phyloP scores from a whole-genome alignment of 2,329 filamentous ascomycete species.

The Orbilia javanica region DNA sequence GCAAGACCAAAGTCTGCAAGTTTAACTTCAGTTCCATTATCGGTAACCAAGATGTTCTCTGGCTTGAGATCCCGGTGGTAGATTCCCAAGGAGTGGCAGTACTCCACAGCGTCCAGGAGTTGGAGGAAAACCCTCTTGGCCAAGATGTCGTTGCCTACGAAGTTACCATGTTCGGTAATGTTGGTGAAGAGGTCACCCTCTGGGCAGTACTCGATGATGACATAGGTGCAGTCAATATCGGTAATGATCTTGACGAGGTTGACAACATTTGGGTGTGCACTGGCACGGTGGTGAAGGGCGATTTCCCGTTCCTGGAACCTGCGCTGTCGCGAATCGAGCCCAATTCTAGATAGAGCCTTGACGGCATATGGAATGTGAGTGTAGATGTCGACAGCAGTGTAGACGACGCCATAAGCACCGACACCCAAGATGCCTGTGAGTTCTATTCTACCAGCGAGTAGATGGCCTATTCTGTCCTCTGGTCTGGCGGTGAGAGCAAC shows the following conservation, averaged over 20 bases:
- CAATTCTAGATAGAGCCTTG: constrained; percentile 95
- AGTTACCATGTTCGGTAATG: constrained; percentile 94
- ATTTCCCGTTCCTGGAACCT: constrained; percentile 95
- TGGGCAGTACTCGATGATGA: constrained; percentile 95
- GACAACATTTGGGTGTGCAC: constrained; percentile 90
- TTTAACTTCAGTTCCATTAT: constrained; percentile 89
- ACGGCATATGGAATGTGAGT: constrained; percentile 89
- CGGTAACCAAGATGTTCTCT: constrained; percentile 94
- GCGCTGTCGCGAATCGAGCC: constrained; percentile 86
- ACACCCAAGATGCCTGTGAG: constrained; percentile 88
- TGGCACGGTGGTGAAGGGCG: constrained; percentile 87
- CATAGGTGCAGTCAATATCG: constrained; percentile 90
- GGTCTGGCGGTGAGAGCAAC: constrained; percentile 67
- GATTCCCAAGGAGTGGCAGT: constrained; percentile 92
- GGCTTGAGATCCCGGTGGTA: constrained; percentile 98
- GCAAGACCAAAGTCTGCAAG: constrained; percentile 97
- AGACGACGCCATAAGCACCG: constrained; percentile 96
- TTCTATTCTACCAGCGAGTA: constrained; percentile 85
- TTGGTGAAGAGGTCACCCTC: constrained; percentile 97
- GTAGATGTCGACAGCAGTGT: constrained; percentile 85
- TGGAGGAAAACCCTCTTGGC: constrained; percentile 91
- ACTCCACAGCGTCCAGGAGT: constrained; percentile 94
- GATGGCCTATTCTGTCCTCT: constrained; percentile 86
- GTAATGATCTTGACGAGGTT: constrained; percentile 95
- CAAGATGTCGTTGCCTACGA: constrained; percentile 90